Conservation (phyloP, 2,329 filamentous ascomycete species). For the Alternaria brassicicola region DNA sequence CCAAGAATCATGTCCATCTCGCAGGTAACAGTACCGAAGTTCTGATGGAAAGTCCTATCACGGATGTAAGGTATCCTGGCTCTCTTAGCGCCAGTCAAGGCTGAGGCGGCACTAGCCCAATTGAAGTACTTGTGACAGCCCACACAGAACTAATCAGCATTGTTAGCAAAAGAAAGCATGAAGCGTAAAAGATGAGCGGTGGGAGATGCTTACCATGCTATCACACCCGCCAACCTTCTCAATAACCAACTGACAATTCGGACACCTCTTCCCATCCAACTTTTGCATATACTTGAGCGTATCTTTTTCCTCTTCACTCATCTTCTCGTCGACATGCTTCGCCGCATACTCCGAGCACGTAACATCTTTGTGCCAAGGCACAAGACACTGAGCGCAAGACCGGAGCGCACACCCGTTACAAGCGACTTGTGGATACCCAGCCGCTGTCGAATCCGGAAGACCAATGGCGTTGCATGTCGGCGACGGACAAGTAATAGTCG, state of each 20-base stretch:
- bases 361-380: constrained; percentile 32
- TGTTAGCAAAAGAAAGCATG: neutral
- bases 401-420: constrained; percentile 28
- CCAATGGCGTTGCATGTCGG: constrained; percentile 21
- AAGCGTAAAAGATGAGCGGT: neutral
- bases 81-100: constrained; percentile 28
- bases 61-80: constrained; percentile 4
- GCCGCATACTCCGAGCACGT: constrained; percentile 33
- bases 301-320: constrained; percentile 30
- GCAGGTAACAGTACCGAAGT: neutral
- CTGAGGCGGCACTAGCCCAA: constrained; percentile 32
- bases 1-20: neutral
- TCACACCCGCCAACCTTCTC: constrained; percentile 41
- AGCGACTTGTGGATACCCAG: constrained; percentile 36
- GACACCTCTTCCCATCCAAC: constrained; percentile 36
- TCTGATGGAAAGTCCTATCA: neutral
- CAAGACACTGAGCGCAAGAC: constrained; percentile 29
- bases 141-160: constrained; percentile 12
- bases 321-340: constrained; percentile 22
- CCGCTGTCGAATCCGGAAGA: constrained; percentile 18
- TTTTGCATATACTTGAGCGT: constrained; percentile 32
- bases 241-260: constrained; percentile 39
- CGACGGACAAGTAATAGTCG: constrained; percentile 23
- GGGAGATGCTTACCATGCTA: constrained; percentile 17
- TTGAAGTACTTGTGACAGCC: constrained; percentile 36